Evolutionary conservation across 116 monocot genomes (phyloP), one percentile per base, ranked within the genome.

Genomic region (Trichopus zeylanicus): DNA sequence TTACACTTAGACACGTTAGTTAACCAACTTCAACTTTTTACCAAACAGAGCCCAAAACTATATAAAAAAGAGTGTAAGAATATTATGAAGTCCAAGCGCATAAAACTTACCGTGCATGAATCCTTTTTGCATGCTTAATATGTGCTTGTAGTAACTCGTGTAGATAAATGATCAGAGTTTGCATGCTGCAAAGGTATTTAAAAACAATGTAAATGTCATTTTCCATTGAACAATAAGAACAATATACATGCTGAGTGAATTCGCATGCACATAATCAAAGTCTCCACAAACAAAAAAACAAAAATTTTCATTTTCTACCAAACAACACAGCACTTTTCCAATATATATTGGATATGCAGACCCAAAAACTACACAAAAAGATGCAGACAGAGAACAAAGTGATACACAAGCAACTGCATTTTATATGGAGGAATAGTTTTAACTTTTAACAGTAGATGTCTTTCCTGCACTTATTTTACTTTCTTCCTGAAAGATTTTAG

Each of bases 91-190:
- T 31, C 12, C 28, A 52, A 10, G 51, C 3, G 28, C 24, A 39
- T n/a, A 56, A 49, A 42, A 53, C 67, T 73, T 74, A 81, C 92
- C 67, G 51, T 59, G 78, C 76, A 19, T 87, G 81, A 60, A 87
- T 68, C 49, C 59, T 78, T 75, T 81, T 92, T 19, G 84, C 83
- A 54, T 60, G 80, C 63, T 78, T 92, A 67, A 87, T 69, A 57
- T 92, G 92, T 53, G 57, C 62, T 27, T 72, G 46, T 46, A 92
- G 57, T 32, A 92, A 51, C 63, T 84, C 81, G 3, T 48, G 78
- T 16, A 28, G 81, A 75, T 58, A 81, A 53, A n/a, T 70, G 52
- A 25, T 78, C 73, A 21, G 78, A 67, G 30, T 38, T 67, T 67
- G 18, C 59, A 71, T 67, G 46, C 92, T 87, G 80, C 61, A 75